phyloP scores from a whole-genome alignment of 768 basidiomycete genomes.

The Clavulina sp. region DNA sequence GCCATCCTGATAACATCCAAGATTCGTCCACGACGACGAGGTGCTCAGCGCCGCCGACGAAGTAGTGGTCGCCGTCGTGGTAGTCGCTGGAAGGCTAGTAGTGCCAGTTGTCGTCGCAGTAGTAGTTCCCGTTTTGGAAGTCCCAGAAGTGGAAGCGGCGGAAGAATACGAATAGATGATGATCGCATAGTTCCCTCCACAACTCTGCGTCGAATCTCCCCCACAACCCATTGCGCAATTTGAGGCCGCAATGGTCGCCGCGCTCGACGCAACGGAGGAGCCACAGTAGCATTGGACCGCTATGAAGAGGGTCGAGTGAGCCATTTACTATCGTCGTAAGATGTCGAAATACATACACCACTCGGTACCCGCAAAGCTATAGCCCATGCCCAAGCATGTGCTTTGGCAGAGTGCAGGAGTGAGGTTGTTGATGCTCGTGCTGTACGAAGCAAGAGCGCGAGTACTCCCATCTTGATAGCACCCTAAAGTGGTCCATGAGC shows the following conservation, averaged over 20 bases:
- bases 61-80: too few species aligned
- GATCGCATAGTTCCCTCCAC: neutral
- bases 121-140: neutral
- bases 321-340: too few species aligned
- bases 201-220: neutral
- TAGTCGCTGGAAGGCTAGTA: too few species aligned
- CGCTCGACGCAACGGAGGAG: neutral
- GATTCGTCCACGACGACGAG: neutral
- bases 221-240: neutral
- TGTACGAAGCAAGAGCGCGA: neutral
- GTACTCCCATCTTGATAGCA: neutral
- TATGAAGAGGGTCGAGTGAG: neutral
- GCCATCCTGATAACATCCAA: neutral
- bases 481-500: too few species aligned
- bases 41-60: too few species aligned
- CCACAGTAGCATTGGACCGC: conserved; percentile 8
- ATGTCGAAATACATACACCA: neutral
- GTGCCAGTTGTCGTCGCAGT: neutral
- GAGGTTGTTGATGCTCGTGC: neutral
- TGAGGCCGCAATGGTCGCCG: neutral
- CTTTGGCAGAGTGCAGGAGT: neutral
- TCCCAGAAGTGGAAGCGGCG: neutral
- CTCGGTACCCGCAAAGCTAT: neutral
- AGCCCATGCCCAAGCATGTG: conserved; percentile 4
- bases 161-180: neutral